Base-by-base conservation (phyloP, 192 early-diverging fungal genomes). In the Umbelopsis isabellina region DNA sequence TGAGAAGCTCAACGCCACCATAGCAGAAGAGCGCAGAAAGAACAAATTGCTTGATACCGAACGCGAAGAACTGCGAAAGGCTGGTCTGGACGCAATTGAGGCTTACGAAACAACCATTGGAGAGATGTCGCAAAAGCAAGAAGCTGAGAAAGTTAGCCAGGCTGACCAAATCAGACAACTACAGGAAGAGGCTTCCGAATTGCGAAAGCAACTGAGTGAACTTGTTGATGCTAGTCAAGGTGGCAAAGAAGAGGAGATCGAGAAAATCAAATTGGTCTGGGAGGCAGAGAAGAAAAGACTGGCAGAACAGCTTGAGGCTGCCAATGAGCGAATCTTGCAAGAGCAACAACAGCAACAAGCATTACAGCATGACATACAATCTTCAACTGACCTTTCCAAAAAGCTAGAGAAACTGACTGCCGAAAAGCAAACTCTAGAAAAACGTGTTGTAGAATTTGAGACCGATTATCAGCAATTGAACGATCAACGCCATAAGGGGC, bases 201-300 rank as follows among this genome's bases (percentile, higher is more conserved):
- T 88, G 9, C 83, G 86, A 65, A 66, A 76, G 48, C 80, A 86
- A 44, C 74, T 88, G 4, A 67, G 82, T 23, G 72, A 86, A 41
- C 61, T 86, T n/a, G 80, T 82, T 11, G 72, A 72, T 15, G 79
- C 77, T 72, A 80, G 80, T 20, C 46, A 66, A 23, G 68, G 49
- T 44, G 33, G 41, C 33, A 55, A 72, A 8, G 72, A 80, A 21
- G 82, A 85, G 21, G 82, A 84, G 66, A 72, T 86, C 0, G 82
- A 84, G 45, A 84, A 81, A 20, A 73, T 88, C 41, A 82, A 84
- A 55, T 69, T 75, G 30, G 71, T 86, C 3, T 86, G 80, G 79
- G 84, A 86, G 37, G 73, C 71, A 3, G 86, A 88, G 44, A 81
- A 78, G 67, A 78, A 82, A 35, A 71, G 83, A 18, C 49, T 86